Percentiles rank a stretch among this genome's conserved stretches.
Evolutionary conservation across 495 filamentous ascomycete species (phyloP).

Genomic region (Cladorrhinum samala): DNA sequence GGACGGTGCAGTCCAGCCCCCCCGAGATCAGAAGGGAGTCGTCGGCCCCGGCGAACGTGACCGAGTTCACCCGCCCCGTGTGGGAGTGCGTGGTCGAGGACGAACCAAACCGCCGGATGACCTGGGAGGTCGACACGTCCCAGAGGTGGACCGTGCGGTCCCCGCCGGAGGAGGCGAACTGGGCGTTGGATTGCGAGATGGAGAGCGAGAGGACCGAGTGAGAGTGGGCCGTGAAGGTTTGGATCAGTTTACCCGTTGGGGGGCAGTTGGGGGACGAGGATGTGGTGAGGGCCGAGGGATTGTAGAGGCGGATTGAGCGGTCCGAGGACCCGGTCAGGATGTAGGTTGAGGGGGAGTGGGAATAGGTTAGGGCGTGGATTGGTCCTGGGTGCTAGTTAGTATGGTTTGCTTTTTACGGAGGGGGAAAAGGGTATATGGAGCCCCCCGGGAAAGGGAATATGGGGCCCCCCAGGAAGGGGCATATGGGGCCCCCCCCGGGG

Average conservation of each 20-base stretch:
- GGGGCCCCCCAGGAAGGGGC: no score
- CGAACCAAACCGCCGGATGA: constrained; percentile 62
- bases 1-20: constrained; percentile 74
- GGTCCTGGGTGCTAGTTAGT: constrained; percentile 46
- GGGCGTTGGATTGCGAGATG: constrained; percentile 69
- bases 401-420: neutral
- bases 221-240: constrained; percentile 82
- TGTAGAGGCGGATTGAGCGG: constrained; percentile 77
- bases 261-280: constrained; percentile 33
- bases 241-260: constrained; percentile 53
- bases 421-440: neutral
- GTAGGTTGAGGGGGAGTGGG: constrained; percentile 60
- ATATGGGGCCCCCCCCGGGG: no score
- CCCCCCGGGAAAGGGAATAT: no score
- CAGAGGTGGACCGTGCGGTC: constrained; percentile 87
- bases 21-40: constrained; percentile 68
- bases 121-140: constrained; percentile 69
- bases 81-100: constrained; percentile 49
- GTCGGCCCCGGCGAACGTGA: constrained; percentile 66
- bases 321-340: constrained; percentile 84
- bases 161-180: constrained; percentile 76
- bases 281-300: constrained; percentile 44
- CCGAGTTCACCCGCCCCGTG: constrained; percentile 64
- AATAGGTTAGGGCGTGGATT: constrained; percentile 69
- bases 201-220: constrained; percentile 81